Percentiles rank a stretch among this genome's conserved stretches.
These are phyloP conservation scores for Phlyctochytrium bullatum DNA, from an alignment of 192 early-diverging fungal species.

Conservation along the genomic window DNA sequence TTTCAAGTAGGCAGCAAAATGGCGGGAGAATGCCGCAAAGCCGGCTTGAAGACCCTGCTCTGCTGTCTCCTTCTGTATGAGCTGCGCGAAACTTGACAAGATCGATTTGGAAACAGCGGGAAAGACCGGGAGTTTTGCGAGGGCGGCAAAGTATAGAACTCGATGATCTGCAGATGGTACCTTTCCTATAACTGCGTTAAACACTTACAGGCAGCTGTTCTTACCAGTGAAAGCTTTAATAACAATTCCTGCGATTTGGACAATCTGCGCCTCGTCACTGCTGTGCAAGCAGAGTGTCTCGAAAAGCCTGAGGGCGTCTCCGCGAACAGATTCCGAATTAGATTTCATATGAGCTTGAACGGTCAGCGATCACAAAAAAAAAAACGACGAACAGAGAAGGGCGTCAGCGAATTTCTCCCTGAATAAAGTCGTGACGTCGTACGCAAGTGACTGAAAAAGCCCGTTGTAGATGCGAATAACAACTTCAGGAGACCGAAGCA, in stretches of 20 bases:
- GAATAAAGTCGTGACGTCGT: constrained; percentile 62
- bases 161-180: constrained; percentile 66
- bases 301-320: constrained; percentile 60
- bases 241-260: constrained; percentile 59
- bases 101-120: constrained; percentile 44
- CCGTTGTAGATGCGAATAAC: constrained; percentile 55
- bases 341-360: constrained; percentile 58
- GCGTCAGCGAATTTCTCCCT: constrained; percentile 62
- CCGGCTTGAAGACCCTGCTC: constrained; percentile 63
- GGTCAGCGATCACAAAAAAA: not conserved
- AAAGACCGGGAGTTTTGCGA: constrained; percentile 44
- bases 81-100: constrained; percentile 61
- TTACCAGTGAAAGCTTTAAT: constrained; percentile 47
- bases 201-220: not conserved
- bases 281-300: constrained; percentile 49
- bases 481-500: constrained; percentile 83
- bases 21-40: constrained; percentile 58
- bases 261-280: constrained; percentile 47
- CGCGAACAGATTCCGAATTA: constrained; percentile 54
- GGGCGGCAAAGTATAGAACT: constrained; percentile 54
- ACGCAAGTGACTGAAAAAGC: constrained; percentile 51
- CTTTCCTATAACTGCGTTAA: constrained; percentile 20
- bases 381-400: constrained; percentile 41
- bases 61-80: constrained; percentile 74
- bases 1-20: constrained; percentile 46